Percentiles rank a stretch among this genome's conserved stretches.
Conservation (phyloP, 257 asterid species). For the Ehretia macrophylla region DNA sequence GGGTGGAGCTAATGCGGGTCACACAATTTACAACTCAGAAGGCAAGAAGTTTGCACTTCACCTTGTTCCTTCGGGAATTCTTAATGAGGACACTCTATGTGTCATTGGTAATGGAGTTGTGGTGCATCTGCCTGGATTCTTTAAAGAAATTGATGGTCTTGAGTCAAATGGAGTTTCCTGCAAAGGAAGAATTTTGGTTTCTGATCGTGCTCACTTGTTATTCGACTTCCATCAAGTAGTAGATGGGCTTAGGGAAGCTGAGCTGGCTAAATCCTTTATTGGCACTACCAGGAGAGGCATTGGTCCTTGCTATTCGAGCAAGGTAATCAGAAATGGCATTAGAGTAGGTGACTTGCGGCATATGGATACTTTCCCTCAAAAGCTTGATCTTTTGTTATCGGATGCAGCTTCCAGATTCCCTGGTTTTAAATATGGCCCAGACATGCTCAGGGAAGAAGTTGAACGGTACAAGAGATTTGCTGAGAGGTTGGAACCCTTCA, state of each 20-base stretch:
- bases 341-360: constrained; percentile 92
- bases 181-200: constrained; percentile 76
- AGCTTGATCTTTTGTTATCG: constrained; percentile 72
- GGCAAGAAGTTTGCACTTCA: constrained; percentile 94
- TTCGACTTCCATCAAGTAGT: constrained; percentile 85
- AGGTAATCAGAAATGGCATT: constrained; percentile 83
- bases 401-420: constrained; percentile 85
- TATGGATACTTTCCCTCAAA: constrained; percentile 85
- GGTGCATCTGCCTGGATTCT: constrained; percentile 79
- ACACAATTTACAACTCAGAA: constrained; percentile 90
- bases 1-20: constrained; percentile 99
- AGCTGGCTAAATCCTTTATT: constrained; percentile 80
- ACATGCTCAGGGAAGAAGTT: constrained; percentile 82
- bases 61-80: constrained; percentile 95
- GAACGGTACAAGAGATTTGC: constrained; percentile 69
- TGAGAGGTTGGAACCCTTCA: constrained; percentile 82
- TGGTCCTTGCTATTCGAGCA: constrained; percentile 95
- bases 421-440: constrained; percentile 68
- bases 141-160: constrained; percentile 75
- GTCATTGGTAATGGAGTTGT: constrained; percentile 90
- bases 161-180: constrained; percentile 83
- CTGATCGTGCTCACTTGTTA: constrained; percentile 86
- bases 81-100: constrained; percentile 34
- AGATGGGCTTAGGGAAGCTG: constrained; percentile 89
- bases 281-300: constrained; percentile 93